Conservation (phyloP, 2,329 filamentous ascomycete genomes). For the Pseudogymnoascus sp. region DNA sequence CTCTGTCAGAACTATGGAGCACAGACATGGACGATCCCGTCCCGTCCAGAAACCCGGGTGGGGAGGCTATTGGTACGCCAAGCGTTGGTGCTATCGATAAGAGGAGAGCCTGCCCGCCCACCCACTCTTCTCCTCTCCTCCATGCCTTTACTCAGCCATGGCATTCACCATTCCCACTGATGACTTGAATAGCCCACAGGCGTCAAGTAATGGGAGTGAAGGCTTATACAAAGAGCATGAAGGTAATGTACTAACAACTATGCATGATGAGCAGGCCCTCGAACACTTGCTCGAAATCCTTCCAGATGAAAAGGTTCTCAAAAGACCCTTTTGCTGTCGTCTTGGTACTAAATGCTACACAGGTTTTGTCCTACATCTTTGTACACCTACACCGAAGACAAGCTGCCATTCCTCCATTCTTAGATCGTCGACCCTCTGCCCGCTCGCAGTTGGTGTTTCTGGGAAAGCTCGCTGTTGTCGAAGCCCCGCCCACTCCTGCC, state of each 20-base stretch:
- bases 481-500: background rate
- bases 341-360: background rate
- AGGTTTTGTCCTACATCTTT: background rate
- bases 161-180: background rate
- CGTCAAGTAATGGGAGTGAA: background rate
- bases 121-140: slow-evolving; percentile 9
- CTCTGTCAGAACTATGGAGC: background rate
- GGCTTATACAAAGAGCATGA: background rate
- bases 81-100: background rate
- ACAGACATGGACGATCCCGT: background rate
- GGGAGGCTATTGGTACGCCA: background rate
- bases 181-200: background rate
- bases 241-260: background rate
- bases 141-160: background rate
- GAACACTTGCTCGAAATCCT: background rate
- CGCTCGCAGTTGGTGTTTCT: background rate
- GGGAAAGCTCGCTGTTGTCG: background rate
- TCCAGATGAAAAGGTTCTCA: background rate
- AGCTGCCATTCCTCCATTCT: background rate
- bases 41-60: background rate
- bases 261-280: background rate
- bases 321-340: background rate
- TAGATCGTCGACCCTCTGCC: background rate
- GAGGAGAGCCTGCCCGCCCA: background rate
- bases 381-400: background rate